phyloP scores from a whole-genome alignment of 176 grass and related monocot genomes.

The Guadua angustifolia region DNA sequence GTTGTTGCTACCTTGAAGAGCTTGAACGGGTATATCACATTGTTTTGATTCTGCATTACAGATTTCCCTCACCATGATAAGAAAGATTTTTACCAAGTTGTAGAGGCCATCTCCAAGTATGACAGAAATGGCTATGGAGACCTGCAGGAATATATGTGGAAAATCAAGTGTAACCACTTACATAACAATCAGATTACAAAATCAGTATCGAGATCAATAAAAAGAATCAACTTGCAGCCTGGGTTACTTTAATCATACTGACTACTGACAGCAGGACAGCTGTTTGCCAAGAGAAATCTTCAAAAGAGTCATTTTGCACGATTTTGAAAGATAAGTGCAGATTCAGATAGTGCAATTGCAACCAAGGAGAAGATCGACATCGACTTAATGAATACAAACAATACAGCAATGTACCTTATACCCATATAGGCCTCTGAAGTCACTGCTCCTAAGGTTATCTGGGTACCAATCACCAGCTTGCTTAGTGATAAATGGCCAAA shows the following conservation, averaged over 20 bases:
- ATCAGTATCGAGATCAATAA: neutral
- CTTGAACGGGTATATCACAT: constrained; percentile 22
- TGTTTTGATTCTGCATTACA: constrained; percentile 12
- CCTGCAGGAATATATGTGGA: constrained; percentile 40
- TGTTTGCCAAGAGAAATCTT: neutral
- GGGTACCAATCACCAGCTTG: constrained; percentile 58
- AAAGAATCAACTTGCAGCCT: neutral
- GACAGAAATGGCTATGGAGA: constrained; percentile 51
- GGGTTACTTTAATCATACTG: neutral
- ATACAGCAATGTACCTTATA: constrained; percentile 46
- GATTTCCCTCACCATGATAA: constrained; percentile 33
- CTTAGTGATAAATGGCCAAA: constrained; percentile 53
- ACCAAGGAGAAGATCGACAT: neutral
- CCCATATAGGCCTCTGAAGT: constrained; percentile 61
- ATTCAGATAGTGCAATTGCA: neutral
- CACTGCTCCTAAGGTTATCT: constrained; percentile 52
- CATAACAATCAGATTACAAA: neutral
- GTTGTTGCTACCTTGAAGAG: constrained; percentile 43
- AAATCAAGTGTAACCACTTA: constrained; percentile 18
- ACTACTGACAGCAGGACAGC: neutral
- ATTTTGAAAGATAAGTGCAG: neutral
- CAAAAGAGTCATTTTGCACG: neutral
- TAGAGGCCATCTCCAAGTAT: constrained; percentile 67
- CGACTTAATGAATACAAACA: constrained; percentile 1
- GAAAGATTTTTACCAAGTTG: constrained; percentile 52